phyloP scores from a whole-genome alignment of 2,329 filamentous ascomycete genomes.

The Aspergillus amoenus region DNA sequence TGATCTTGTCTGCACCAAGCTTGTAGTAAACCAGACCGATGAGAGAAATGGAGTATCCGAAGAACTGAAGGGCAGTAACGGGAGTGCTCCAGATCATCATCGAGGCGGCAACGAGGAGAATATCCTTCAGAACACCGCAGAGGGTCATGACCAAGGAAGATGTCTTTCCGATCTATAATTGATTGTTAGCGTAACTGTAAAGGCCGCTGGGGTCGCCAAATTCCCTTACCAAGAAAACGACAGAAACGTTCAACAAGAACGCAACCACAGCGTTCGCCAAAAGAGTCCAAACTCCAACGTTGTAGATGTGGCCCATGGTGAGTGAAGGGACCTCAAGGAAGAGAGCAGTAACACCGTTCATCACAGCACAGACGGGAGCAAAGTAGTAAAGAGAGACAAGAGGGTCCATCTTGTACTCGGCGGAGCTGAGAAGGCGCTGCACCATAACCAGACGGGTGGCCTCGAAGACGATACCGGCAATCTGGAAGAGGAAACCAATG shows the following conservation, averaged over 20 bases:
- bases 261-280: conserved; percentile 74
- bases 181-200: neutral
- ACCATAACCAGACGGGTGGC: conserved; percentile 82
- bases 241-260: conserved; percentile 77
- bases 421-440: conserved; percentile 72
- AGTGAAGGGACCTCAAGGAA: conserved; percentile 68
- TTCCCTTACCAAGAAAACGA: conserved; percentile 74
- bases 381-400: conserved; percentile 89
- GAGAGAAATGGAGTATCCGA: conserved; percentile 75
- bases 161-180: conserved; percentile 74
- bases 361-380: conserved; percentile 76
- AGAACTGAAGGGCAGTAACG: conserved; percentile 68
- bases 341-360: conserved; percentile 72
- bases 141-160: conserved; percentile 83
- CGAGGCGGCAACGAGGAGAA: conserved; percentile 73
- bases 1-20: conserved; percentile 74
- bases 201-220: neutral
- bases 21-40: conserved; percentile 67
- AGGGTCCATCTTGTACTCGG: conserved; percentile 85
- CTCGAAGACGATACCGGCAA: conserved; percentile 76
- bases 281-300: conserved; percentile 65
- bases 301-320: conserved; percentile 64
- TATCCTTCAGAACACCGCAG: conserved; percentile 84
- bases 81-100: conserved; percentile 76
- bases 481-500: conserved; percentile 66